Evolutionary conservation across 1,284 basidiomycete species (phyloP).

Genomic region (Xerocomus minutiporus): DNA sequence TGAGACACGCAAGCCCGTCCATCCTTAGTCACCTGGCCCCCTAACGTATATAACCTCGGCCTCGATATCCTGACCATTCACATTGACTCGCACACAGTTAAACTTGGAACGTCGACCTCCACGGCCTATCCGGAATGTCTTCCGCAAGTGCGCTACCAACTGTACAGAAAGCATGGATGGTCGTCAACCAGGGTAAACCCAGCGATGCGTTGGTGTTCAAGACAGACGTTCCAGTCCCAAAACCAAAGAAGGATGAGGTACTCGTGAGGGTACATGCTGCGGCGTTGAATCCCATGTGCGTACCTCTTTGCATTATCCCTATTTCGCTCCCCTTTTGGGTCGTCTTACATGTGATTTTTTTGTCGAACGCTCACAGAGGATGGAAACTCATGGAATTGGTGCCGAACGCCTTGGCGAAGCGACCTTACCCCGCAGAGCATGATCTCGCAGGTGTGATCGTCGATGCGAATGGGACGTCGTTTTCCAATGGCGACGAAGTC

Average conservation of each 20-base stretch:
- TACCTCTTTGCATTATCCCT: background rate
- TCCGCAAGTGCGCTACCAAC: conserved; percentile 22
- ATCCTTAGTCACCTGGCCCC: no score
- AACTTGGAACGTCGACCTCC: no score
- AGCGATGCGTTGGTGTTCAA: conserved; percentile 42
- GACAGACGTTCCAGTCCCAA: conserved; percentile 44
- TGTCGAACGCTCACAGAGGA: conserved; percentile 29
- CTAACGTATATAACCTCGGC: no score
- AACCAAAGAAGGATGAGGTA: conserved; percentile 33
- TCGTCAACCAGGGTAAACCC: conserved; percentile 39
- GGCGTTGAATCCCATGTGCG: conserved; percentile 66
- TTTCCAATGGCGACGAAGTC: conserved; percentile 54
- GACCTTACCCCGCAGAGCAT: conserved; percentile 52
- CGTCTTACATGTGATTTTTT: background rate
- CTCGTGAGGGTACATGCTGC: conserved; percentile 60
- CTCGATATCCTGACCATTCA: no score
- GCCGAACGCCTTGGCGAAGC: conserved; percentile 45
- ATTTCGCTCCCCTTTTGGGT: background rate
- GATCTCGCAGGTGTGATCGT: conserved; percentile 62
- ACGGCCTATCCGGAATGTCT: conserved; percentile 2
- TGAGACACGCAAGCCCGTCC: no score
- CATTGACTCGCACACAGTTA: no score
- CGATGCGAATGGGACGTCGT: conserved; percentile 48
- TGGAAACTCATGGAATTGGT: conserved; percentile 53
- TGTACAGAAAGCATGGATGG: conserved; percentile 41